Base-by-base conservation (phyloP, 225 moss, liverwort and hornwort species). In the Bryum argenteum region DNA sequence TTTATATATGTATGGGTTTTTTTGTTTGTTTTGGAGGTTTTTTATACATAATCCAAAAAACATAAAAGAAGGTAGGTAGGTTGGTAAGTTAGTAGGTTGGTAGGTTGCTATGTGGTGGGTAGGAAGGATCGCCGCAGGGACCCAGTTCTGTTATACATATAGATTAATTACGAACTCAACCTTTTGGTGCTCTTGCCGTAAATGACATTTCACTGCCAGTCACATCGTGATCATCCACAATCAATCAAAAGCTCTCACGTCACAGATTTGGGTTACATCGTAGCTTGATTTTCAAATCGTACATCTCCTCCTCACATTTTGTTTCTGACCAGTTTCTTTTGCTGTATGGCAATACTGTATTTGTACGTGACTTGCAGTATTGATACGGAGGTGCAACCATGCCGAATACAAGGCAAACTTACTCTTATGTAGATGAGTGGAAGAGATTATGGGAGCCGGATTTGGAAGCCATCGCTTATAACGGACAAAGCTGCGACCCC, bases 401-500 rank as follows among this genome's bases (percentile, higher is more conserved):
- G 79, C 71, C 79, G 8, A 45, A 79, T 1, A 2, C 39, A 18
- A 75, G 45, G 53, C 42, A 76, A 45, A 44, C 37, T n/a, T 48
- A 58, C 71, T 71, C 71, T 0, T 83, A 67, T 71, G 2, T 80
- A 16, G 66, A 77, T 4, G 84, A 77, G 5, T 84, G 84, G 80
- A 80, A 37, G 74, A 74, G 58, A 20, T 26, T 70, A 77, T 84
- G 84, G 84, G 67, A 80, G 71, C 39, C 74, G 24, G 77, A 80
- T 62, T 43, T 52, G 65, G 80, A 77, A 37, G 84, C 84, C 26
- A 70, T 83, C 0, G 77, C 4, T 2, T 77, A 71, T 48, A 77
- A 77, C 58, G 77, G 80, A 11, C 62, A 14, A 28, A 77, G 74
- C 20, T 74, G 80, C 50, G 74, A 80, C 21, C 77, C 80, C 3